These are phyloP conservation scores for Chalciporus chontae DNA, from an alignment of 768 basidiomycete genomes.

Conservation along the genomic window DNA sequence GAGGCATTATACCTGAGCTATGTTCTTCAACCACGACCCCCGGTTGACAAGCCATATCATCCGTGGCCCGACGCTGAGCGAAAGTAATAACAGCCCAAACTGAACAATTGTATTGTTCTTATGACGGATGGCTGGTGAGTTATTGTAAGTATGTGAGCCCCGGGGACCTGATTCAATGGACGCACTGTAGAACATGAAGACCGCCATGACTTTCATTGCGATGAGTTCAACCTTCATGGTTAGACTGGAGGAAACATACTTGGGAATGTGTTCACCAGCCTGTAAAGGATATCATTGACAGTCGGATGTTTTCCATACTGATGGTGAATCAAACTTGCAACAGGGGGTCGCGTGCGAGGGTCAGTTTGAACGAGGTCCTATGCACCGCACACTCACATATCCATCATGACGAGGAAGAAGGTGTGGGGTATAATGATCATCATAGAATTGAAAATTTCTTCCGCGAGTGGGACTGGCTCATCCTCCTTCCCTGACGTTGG, in stretches of 20 bases:
- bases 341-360: not conserved
- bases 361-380: constrained; percentile 1
- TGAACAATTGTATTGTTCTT: constrained; percentile 56
- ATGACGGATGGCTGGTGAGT: constrained; percentile 51
- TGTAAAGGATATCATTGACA: constrained; percentile 45
- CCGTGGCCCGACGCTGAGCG: constrained; percentile 54
- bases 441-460: constrained; percentile 67
- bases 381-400: constrained; percentile 56
- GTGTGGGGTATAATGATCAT: constrained; percentile 70
- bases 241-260: constrained; percentile 45
- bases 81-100: constrained; percentile 53
- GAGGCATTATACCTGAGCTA: constrained; percentile 58
- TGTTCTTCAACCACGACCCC: constrained; percentile 67
- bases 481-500: constrained; percentile 27
- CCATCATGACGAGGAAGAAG: constrained; percentile 76
- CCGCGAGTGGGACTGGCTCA: constrained; percentile 43
- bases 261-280: constrained; percentile 65
- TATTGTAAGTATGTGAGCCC: constrained; percentile 1
- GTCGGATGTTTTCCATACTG: constrained; percentile 69
- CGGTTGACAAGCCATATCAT: constrained; percentile 70
- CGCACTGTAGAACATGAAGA: constrained; percentile 51
- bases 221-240: constrained; percentile 1
- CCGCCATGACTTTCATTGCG: constrained; percentile 52
- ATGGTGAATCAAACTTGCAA: constrained; percentile 63
- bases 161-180: not conserved